A percentile compares a stretch with the other conserved stretches of the same genome.
phyloP scores from a whole-genome alignment of 306 rosid genomes.

The Quercus parvula region DNA sequence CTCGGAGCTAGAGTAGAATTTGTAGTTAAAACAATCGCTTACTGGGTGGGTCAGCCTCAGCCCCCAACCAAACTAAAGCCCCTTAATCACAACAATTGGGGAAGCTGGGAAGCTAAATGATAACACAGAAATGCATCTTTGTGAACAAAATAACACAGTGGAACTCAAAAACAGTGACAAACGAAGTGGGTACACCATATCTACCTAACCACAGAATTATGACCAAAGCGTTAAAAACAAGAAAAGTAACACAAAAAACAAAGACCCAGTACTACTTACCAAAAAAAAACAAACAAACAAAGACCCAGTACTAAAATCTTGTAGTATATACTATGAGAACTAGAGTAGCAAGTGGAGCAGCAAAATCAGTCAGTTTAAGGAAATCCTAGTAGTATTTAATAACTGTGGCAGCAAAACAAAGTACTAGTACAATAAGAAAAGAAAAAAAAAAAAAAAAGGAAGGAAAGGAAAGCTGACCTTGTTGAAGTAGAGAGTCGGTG shows the following conservation, averaged over 20 bases:
- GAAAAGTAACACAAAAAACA: not conserved
- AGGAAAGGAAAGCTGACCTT: slow-evolving; percentile 34
- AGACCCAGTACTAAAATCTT: not conserved
- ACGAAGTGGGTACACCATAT: not conserved
- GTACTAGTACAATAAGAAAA: not conserved
- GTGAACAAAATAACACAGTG: not conserved
- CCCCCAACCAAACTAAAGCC: not conserved
- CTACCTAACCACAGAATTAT: not conserved
- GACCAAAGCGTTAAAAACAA: not conserved
- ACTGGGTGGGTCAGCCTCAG: not conserved
- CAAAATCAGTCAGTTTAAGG: not conserved
- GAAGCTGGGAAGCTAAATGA: not conserved
- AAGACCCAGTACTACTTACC: not conserved
- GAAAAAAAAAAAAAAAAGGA: not conserved
- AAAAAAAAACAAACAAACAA: not conserved
- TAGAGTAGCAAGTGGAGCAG: not conserved
- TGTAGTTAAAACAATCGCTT: not conserved
- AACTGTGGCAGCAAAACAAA: not conserved
- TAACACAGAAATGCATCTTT: not conserved
- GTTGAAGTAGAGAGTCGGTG: slow-evolving; percentile 59
- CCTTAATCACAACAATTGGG: not conserved
- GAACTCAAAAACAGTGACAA: not conserved
- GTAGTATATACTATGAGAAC: not conserved
- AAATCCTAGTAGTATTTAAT: not conserved
- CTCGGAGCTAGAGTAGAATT: too few species aligned